Conservation (phyloP, 805 yeast species). For the Diddensiella transvaalensis region DNA sequence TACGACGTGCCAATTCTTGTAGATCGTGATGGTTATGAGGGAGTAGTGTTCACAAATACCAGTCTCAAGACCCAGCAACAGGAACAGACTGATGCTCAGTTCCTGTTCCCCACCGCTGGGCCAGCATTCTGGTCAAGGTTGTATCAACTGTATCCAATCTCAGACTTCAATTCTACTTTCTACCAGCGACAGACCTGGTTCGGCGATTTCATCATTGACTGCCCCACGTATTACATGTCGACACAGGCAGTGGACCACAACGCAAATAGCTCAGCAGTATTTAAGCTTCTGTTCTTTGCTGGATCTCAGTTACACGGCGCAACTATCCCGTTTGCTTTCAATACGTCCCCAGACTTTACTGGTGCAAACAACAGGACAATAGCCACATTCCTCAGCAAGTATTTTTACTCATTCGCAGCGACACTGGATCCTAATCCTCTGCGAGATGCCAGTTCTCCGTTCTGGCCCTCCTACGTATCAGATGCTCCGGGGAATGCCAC, state of each 20-base stretch:
- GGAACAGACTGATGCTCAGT: constrained; percentile 1
- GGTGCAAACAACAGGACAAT: too few relatives aligned
- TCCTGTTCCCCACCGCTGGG: constrained; percentile 5
- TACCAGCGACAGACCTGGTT: constrained; percentile 16
- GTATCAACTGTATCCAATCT: constrained; percentile 1
- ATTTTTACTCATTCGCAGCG: too few relatives aligned
- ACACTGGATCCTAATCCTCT: too few relatives aligned
- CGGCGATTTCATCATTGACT: constrained; percentile 15
- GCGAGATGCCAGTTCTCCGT: too few relatives aligned
- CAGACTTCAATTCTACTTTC: constrained; percentile 7
- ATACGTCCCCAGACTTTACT: too few relatives aligned
- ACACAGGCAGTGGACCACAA: constrained; percentile 1
- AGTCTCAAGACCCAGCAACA: background rate
- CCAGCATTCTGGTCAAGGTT: constrained; percentile 14
- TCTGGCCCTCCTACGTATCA: too few relatives aligned
- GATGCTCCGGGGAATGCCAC: too few relatives aligned
- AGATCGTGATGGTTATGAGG: constrained; percentile 12
- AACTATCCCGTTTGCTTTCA: constrained; percentile 4
- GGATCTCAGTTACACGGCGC: constrained; percentile 14
- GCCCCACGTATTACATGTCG: constrained; percentile 18
- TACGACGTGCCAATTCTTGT: constrained; percentile 15
- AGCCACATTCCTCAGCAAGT: too few relatives aligned
- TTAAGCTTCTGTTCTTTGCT: constrained; percentile 12
- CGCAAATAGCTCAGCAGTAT: constrained; percentile 2
- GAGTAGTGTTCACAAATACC: constrained; percentile 10